phyloP scores from a whole-genome alignment of 805 yeast species.

The Candida schatavii region DNA sequence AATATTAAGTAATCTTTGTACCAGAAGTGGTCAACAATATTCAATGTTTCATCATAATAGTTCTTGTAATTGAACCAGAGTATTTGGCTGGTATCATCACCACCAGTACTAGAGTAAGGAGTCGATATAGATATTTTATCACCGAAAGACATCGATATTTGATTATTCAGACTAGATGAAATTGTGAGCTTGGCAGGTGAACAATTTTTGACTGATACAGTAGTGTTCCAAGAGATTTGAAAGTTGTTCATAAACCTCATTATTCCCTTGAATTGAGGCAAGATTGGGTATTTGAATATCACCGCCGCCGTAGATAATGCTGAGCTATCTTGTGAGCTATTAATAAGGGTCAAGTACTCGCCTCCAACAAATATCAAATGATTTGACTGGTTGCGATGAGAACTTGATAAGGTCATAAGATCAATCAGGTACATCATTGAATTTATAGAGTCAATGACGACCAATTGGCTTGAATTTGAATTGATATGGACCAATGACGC shows the following conservation, averaged over 20 bases:
- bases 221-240: conserved; percentile 16
- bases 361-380: neutral
- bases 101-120: conserved; percentile 17
- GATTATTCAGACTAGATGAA: conserved; percentile 20
- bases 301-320: conserved; percentile 7
- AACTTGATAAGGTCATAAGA: neutral
- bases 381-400: neutral
- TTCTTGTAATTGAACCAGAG: conserved; percentile 40
- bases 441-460: neutral
- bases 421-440: neutral
- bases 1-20: conserved; percentile 31
- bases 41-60: conserved; percentile 29
- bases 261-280: conserved; percentile 27
- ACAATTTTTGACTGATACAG: conserved; percentile 13
- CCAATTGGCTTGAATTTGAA: conserved; percentile 18
- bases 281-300: conserved; percentile 25
- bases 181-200: conserved; percentile 21
- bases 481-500: conserved; percentile 23
- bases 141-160: conserved; percentile 28
- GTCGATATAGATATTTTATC: conserved; percentile 28
- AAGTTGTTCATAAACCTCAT: conserved; percentile 17
- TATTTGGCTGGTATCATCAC: conserved; percentile 27
- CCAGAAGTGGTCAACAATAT: conserved; percentile 36
- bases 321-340: conserved; percentile 4
- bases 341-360: conserved; percentile 2